These are phyloP conservation scores for Cladophialophora chaetospira DNA, from an alignment of 2,329 filamentous ascomycete genomes.

Conservation along the genomic window DNA sequence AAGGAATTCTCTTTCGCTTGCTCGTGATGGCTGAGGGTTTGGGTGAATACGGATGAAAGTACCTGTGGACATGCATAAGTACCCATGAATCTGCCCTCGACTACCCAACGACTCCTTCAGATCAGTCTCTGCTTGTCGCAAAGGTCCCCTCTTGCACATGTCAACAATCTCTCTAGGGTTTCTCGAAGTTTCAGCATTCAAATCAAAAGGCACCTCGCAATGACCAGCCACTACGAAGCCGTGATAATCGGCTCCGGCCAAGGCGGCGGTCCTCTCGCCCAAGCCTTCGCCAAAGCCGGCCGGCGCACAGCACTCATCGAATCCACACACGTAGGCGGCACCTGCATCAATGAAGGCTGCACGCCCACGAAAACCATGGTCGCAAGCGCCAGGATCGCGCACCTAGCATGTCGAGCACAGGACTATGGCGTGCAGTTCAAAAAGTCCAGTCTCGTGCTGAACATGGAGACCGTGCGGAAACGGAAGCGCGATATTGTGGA, in stretches of 20 bases:
- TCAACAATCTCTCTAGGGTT: no score
- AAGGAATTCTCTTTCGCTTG: no score
- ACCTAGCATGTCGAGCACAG: constrained; percentile 45
- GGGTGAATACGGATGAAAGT: no score
- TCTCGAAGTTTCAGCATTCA: no score
- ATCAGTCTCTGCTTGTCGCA: no score
- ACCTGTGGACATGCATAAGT: no score
- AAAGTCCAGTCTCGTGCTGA: constrained; percentile 40
- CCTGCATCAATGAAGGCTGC: constrained; percentile 59
- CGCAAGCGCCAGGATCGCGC: constrained; percentile 54
- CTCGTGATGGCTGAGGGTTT: no score
- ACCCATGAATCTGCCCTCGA: no score
- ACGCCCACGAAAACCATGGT: constrained; percentile 62
- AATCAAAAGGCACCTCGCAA: no score
- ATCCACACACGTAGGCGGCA: constrained; percentile 52
- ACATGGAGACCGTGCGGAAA: constrained; percentile 55
- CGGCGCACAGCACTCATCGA: constrained; percentile 53
- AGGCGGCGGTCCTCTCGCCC: constrained; percentile 53
- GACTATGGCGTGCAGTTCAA: constrained; percentile 51
- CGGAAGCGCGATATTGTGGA: constrained; percentile 57
- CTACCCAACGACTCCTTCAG: no score
- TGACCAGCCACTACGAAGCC: constrained; percentile 40
- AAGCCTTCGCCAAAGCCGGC: constrained; percentile 49
- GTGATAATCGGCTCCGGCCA: constrained; percentile 59
- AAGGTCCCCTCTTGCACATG: no score